Evolutionary conservation across 2,329 filamentous ascomycete genomes (phyloP).

Genomic region (Aulographum hederae): DNA sequence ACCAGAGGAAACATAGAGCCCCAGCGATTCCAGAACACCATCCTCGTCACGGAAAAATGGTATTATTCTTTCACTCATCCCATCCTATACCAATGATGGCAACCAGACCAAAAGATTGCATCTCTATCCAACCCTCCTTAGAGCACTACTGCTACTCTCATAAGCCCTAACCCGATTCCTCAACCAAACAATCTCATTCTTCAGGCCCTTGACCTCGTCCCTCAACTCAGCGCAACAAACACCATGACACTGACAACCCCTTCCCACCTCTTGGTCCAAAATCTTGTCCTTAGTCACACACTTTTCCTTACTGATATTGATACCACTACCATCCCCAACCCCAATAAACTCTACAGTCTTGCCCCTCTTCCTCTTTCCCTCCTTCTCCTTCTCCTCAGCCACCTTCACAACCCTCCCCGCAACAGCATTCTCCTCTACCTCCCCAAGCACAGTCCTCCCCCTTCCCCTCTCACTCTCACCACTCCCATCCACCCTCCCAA

Average conservation of each 20-base stretch:
- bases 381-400: not conserved
- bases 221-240: slow-evolving; percentile 3
- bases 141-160: too few relatives aligned
- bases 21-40: too few relatives aligned
- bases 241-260: not conserved
- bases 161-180: not conserved
- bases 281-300: not conserved
- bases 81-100: too few relatives aligned
- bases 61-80: too few relatives aligned
- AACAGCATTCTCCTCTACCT: too few relatives aligned
- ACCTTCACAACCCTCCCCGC: not conserved
- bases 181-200: slow-evolving; percentile 3
- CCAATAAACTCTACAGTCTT: slow-evolving; percentile 1
- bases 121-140: too few relatives aligned
- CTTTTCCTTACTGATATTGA: not conserved
- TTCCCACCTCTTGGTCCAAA: not conserved
- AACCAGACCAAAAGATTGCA: too few relatives aligned
- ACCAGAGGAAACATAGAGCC: too few relatives aligned
- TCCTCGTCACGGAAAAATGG: too few relatives aligned
- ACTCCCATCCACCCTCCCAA: too few relatives aligned
- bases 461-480: too few relatives aligned
- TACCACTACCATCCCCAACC: slow-evolving; percentile 1
- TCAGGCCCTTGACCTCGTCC: slow-evolving; percentile 4
- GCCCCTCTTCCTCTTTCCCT: not conserved
- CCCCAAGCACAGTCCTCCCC: too few relatives aligned